Evolutionary conservation across 176 grass and related monocot genomes (phyloP).

Genomic region (Melocanna baccifera): DNA sequence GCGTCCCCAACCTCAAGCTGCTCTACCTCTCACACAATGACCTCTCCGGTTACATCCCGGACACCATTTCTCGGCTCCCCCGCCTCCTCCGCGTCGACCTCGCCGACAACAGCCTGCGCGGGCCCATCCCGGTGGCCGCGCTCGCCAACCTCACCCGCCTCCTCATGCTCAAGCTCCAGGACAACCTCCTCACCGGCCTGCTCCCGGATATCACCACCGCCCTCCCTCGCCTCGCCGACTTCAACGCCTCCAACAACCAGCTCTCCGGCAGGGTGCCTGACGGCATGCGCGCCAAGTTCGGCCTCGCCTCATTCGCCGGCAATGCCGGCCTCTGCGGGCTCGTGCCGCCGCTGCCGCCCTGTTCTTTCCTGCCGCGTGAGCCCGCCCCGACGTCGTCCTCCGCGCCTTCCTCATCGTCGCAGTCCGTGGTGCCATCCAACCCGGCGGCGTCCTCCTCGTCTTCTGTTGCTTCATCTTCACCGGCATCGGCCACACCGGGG

Average conservation of each 20-base stretch:
- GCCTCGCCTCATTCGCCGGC: conserved; percentile 44
- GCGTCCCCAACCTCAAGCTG: conserved; percentile 56
- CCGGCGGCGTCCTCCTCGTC: conserved; percentile 46
- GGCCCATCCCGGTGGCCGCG: conserved; percentile 42
- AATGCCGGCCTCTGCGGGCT: conserved; percentile 50
- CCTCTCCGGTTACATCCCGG: conserved; percentile 48
- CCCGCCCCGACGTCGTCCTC: conserved; percentile 38
- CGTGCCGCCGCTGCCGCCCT: conserved; percentile 41
- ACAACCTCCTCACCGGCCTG: conserved; percentile 63
- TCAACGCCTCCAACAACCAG: conserved; percentile 78
- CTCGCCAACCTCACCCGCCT: conserved; percentile 46
- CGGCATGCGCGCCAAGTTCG: conserved; percentile 50
- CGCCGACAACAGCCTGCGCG: conserved; percentile 59
- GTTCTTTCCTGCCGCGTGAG: conserved; percentile 58
- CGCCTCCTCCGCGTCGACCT: conserved; percentile 57
- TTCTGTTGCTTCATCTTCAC: conserved; percentile 49
- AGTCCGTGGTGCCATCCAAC: conserved; percentile 69
- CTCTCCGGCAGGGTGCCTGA: conserved; percentile 65
- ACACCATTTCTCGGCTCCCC: conserved; percentile 1
- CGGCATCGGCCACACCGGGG: conserved; percentile 38
- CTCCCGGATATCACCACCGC: conserved; percentile 45
- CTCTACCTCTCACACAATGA: conserved; percentile 75
- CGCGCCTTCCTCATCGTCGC: conserved; percentile 29
- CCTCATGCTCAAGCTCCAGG: conserved; percentile 61
- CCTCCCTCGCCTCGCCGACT: conserved; percentile 49